These are phyloP conservation scores for Penicillium capsulatum DNA, from an alignment of 2,329 filamentous ascomycete species.

Conservation along the genomic window DNA sequence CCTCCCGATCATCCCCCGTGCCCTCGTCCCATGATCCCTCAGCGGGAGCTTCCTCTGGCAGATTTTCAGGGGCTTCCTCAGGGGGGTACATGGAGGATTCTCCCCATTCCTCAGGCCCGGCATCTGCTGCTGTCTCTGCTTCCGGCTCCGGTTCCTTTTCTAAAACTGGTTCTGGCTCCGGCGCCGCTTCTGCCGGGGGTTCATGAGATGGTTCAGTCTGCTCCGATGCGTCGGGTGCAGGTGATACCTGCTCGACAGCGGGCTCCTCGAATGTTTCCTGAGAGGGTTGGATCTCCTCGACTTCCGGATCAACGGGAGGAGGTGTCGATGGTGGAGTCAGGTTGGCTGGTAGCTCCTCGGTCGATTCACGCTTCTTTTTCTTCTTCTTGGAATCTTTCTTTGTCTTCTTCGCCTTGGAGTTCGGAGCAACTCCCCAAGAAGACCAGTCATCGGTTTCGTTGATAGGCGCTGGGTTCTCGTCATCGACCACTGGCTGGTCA, in stretches of 20 bases:
- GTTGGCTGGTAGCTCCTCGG: conserved; percentile 24
- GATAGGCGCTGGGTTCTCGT: conserved; percentile 2
- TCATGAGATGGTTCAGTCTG: too few relatives aligned
- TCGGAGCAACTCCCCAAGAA: conserved; percentile 5
- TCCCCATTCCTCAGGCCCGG: conserved; percentile 2
- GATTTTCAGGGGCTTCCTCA: background rate
- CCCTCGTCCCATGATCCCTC: conserved; percentile 9
- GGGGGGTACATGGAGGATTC: background rate
- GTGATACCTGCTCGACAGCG: too few relatives aligned
- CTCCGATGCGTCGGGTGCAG: too few relatives aligned
- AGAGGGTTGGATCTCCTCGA: conserved; percentile 18
- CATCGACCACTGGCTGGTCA: background rate
- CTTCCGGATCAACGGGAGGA: conserved; percentile 20
- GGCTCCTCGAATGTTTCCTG: conserved; percentile 3
- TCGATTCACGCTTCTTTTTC: conserved; percentile 19
- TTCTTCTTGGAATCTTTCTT: conserved; percentile 32
- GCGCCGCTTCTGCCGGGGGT: background rate
- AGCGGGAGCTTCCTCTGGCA: background rate
- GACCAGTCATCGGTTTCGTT: conserved; percentile 5
- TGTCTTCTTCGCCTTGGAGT: conserved; percentile 19
- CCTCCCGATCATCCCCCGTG: conserved; percentile 1
- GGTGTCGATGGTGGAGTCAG: conserved; percentile 40
- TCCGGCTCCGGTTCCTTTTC: background rate
- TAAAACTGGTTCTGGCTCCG: conserved; percentile 1
- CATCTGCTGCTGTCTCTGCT: conserved; percentile 2